Conservation (phyloP, 2,329 filamentous ascomycete genomes). For the Paramyrothecium sp. region DNA sequence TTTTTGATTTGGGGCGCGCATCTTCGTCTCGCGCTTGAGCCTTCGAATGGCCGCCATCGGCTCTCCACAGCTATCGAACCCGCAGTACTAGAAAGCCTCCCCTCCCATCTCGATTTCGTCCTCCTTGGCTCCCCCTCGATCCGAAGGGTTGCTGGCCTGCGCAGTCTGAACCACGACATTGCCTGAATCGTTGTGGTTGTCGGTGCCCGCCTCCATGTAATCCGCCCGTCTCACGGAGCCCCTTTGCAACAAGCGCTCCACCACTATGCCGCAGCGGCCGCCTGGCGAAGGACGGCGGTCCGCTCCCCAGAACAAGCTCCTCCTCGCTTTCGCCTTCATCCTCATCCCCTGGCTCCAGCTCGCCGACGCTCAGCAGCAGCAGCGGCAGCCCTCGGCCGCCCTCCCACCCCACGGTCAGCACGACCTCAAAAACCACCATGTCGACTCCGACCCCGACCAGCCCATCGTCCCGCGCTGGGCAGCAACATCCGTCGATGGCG, state of each 20-base stretch:
- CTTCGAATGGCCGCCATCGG: background rate
- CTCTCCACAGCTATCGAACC: background rate
- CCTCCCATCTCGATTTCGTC: background rate
- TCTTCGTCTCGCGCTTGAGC: background rate
- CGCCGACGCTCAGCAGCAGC: slow-evolving; percentile 66
- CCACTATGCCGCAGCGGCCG: slow-evolving; percentile 62
- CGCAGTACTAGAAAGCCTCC: background rate
- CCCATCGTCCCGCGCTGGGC: slow-evolving; percentile 26
- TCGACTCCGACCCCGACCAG: slow-evolving; percentile 15
- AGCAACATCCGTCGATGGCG: slow-evolving; percentile 25
- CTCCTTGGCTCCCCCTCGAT: background rate
- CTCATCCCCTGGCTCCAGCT: slow-evolving; percentile 54
- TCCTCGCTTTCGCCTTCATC: slow-evolving; percentile 57
- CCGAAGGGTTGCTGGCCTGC: no score
- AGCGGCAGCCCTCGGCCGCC: slow-evolving; percentile 28
- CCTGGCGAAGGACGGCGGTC: slow-evolving; percentile 54
- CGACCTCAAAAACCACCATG: slow-evolving; percentile 2
- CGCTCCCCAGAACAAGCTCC: slow-evolving; percentile 41
- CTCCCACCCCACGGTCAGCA: slow-evolving; percentile 10
- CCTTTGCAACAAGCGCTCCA: background rate
- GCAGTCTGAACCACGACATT: no score
- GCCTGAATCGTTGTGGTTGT: no score
- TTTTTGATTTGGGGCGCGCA: no score
- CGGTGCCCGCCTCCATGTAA: slow-evolving; percentile 10
- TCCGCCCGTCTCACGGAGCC: background rate